Base-by-base conservation (phyloP, 306 rosid genomes). In the Prinsepia uniflora region DNA sequence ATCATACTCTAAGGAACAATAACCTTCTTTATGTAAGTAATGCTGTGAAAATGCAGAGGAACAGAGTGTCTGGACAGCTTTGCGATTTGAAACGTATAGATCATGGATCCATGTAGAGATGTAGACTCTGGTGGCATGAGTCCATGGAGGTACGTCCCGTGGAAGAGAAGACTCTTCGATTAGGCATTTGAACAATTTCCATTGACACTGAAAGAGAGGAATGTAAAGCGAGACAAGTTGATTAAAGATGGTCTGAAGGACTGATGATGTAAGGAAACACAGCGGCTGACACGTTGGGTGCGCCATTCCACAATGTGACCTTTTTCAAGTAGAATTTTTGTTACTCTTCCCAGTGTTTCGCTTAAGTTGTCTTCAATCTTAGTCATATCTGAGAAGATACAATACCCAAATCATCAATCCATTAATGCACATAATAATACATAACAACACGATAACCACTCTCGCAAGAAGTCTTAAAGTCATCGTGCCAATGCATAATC, bases 81-180 rank as follows among this genome's bases (percentile, higher is more conserved):
- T 7, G 30, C 15, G 42, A 17, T 17, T 67, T 22, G 72, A 67
- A 10, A 67, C 30, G 4, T n/a, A 24, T 17, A 67, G 72, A 50
- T 49, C 46, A 14, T 67, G 45, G 43, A 67, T 15, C 71, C 71
- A 67, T 13, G 59, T 45, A 30, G 60, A 49, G 72, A 67, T 67
- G 55, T 67, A 49, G 2, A 24, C 22, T 39, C 72, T 67, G 3
- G 72, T 19, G 14, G 46, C 72, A 5, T 30, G 46, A 22, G 4
- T 30, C 72, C 36, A 10, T 1, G 36, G 72, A 40, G 52, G 13
- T n/a, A 44, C 4, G 18, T 18, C 69, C 0, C 10, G 19, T 18
- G 69, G 69, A 64, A 24, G 54, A 39, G 69, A 6, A 6, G 11
- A 19, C 30, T 13, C 52, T 64, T 64, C 17, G 36, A 11, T 20